Conservation (phyloP, 2,329 filamentous ascomycete genomes). For the Cytospora piceae region DNA sequence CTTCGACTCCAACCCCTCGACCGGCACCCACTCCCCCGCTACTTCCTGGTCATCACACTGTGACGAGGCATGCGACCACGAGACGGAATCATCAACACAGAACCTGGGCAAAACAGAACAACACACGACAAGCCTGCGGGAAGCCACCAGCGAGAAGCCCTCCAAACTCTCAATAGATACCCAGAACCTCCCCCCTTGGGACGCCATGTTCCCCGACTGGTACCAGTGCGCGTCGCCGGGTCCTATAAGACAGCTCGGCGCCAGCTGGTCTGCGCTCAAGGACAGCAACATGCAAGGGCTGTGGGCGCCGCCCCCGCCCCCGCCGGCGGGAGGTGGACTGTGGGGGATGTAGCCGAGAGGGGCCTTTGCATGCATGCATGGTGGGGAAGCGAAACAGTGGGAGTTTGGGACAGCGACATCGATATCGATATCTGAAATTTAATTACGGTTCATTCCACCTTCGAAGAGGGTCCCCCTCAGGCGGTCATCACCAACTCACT, state of each 20-base stretch:
- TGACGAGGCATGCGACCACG: background rate
- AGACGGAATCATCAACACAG: background rate
- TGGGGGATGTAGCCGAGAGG: background rate
- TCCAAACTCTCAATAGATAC: background rate
- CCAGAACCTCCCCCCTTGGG: background rate
- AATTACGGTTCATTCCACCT: background rate
- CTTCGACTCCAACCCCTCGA: background rate
- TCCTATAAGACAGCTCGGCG: background rate
- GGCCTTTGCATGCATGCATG: too few species aligned
- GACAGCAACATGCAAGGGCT: background rate
- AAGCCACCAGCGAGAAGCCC: background rate
- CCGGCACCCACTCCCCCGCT: background rate
- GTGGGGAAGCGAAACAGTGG: background rate
- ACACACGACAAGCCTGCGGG: background rate
- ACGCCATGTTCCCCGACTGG: background rate
- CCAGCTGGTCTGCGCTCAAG: background rate
- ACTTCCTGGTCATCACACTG: background rate
- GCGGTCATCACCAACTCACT: background rate
- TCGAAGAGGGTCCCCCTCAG: background rate
- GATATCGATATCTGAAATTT: background rate
- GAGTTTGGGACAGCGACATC: background rate
- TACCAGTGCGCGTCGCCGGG: constrained; percentile 1
- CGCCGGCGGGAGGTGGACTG: background rate
- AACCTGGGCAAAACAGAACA: background rate
- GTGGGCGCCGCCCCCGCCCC: background rate